Conservation (phyloP, 2,329 filamentous ascomycete genomes). For the Macroventuria anomochaeta region DNA sequence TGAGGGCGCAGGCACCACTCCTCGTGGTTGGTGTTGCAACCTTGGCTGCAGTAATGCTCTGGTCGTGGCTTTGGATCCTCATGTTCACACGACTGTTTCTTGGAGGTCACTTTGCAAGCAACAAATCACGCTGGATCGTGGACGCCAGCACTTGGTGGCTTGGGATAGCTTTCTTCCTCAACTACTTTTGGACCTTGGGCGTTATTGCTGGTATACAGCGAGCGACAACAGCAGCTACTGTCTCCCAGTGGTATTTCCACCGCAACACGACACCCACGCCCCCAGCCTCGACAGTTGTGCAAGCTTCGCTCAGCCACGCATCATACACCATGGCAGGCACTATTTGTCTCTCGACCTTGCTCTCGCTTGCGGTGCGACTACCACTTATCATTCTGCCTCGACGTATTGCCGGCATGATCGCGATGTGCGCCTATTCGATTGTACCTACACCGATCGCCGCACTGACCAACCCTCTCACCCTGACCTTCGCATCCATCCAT, state of each 20-base stretch:
- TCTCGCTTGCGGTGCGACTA: slow-evolving; percentile 80
- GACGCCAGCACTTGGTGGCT: slow-evolving; percentile 93
- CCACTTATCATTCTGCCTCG: slow-evolving; percentile 84
- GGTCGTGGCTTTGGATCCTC: slow-evolving; percentile 94
- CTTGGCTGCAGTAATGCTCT: slow-evolving; percentile 76
- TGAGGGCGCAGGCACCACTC: slow-evolving; percentile 83
- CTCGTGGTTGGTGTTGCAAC: slow-evolving; percentile 82
- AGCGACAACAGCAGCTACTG: slow-evolving; percentile 89
- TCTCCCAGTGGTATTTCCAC: slow-evolving; percentile 99
- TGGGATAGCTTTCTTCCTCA: slow-evolving; percentile 86
- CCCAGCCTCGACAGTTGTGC: slow-evolving; percentile 79
- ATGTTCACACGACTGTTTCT: slow-evolving; percentile 98
- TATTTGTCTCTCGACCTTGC: slow-evolving; percentile 84
- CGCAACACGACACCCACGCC: slow-evolving; percentile 80
- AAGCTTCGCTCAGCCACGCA: slow-evolving; percentile 81
- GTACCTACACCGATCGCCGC: slow-evolving; percentile 85
- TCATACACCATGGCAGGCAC: slow-evolving; percentile 88
- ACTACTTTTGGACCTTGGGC: slow-evolving; percentile 94
- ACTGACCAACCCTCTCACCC: slow-evolving; percentile 86
- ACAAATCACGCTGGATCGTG: slow-evolving; percentile 72
- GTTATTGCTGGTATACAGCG: slow-evolving; percentile 89
- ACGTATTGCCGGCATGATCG: slow-evolving; percentile 71
- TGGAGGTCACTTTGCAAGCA: slow-evolving; percentile 76
- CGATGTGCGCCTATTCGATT: slow-evolving; percentile 77
- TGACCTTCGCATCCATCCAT: slow-evolving; percentile 94